Evolutionary conservation across 225 moss, liverwort and hornwort species (phyloP).

Genomic region (Takakia lepidozioides): DNA sequence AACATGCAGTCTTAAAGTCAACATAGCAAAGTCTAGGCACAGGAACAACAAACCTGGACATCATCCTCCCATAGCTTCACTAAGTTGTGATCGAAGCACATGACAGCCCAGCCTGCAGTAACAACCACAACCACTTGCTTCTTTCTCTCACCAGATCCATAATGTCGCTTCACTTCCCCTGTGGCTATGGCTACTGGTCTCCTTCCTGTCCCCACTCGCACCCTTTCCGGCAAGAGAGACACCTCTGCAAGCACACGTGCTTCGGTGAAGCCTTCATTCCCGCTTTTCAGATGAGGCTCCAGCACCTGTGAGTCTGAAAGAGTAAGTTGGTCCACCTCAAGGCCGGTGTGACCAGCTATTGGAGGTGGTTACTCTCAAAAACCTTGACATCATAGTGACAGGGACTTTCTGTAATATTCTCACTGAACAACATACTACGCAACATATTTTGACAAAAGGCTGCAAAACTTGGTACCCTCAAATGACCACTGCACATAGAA

Average conservation of each 20-base stretch:
- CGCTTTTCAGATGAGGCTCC: constrained; percentile 26
- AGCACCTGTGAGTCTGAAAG: constrained; percentile 17
- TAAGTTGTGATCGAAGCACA: constrained; percentile 63
- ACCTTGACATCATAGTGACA: no score
- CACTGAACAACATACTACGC: no score
- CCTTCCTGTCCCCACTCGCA: constrained; percentile 45
- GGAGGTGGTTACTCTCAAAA: no score
- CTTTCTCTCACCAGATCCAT: constrained; percentile 18
- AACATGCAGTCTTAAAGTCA: no score
- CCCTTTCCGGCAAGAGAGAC: constrained; percentile 51
- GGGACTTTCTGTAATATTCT: no score
- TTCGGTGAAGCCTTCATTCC: constrained; percentile 35
- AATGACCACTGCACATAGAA: no score
- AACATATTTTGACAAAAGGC: no score
- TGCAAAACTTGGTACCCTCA: no score
- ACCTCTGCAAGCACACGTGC: constrained; percentile 40
- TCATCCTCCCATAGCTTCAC: constrained; percentile 50
- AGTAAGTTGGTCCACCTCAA: not conserved
- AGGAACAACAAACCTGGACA: constrained; percentile 33
- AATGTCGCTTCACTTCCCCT: constrained; percentile 24
- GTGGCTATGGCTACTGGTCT: constrained; percentile 61
- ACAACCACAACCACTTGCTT: constrained; percentile 58
- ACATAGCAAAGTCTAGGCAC: no score
- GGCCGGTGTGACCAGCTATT: not conserved
- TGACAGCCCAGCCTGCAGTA: constrained; percentile 54